These are phyloP conservation scores for Epichloe coenophiala DNA, from an alignment of 2,329 filamentous ascomycete genomes.

Conservation along the genomic window DNA sequence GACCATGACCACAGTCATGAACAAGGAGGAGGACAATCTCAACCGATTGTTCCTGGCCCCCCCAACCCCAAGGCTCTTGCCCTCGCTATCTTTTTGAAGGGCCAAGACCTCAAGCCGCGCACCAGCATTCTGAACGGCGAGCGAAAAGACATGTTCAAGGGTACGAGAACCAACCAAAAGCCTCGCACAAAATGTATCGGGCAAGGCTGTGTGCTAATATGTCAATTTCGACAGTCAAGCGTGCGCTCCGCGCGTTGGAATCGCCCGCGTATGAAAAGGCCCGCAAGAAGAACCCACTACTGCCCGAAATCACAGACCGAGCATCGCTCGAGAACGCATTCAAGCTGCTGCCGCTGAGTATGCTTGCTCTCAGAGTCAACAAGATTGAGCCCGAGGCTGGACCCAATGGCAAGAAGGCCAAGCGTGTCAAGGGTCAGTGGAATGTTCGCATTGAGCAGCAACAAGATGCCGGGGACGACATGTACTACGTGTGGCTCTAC, in stretches of 20 bases:
- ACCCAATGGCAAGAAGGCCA: constrained; percentile 51
- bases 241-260: constrained; percentile 79
- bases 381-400: constrained; percentile 62
- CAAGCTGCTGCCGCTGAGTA: constrained; percentile 86
- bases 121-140: constrained; percentile 93
- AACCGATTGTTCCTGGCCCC: constrained; percentile 66
- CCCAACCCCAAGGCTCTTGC: constrained; percentile 78
- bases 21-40: constrained; percentile 37
- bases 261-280: constrained; percentile 85
- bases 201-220: neutral
- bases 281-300: constrained; percentile 73
- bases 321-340: constrained; percentile 85
- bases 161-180: constrained; percentile 29
- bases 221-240: constrained; percentile 64
- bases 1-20: constrained; percentile 13
- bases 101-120: constrained; percentile 74
- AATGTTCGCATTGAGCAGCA: constrained; percentile 92
- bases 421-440: constrained; percentile 92
- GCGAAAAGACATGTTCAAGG: constrained; percentile 96
- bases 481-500: constrained; percentile 96
- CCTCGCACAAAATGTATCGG: neutral
- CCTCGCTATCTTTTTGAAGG: constrained; percentile 73
- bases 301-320: constrained; percentile 79
- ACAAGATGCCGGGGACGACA: constrained; percentile 73
- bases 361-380: constrained; percentile 79